A percentile compares a stretch with the other conserved stretches of the same genome.
These are phyloP conservation scores for Ilex asprella DNA, from an alignment of 257 asterid species.

Conservation along the genomic window DNA sequence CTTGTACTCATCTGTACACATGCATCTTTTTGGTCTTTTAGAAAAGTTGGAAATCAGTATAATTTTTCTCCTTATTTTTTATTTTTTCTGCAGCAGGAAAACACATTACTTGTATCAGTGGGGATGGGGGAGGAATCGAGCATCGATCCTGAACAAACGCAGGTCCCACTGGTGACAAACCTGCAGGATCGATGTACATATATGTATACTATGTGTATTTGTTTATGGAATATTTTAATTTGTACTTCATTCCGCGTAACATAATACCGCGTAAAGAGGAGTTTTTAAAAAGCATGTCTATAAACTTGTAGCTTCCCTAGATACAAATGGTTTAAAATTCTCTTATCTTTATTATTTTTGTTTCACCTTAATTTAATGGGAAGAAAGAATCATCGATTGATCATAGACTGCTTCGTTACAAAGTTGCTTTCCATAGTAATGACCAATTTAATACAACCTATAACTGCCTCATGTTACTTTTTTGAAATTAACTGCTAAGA, in stretches of 20 bases:
- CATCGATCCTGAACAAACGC: no score
- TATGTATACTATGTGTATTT: no score
- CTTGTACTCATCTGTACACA: no score
- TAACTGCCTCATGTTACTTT: conserved; percentile 2
- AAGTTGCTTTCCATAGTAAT: conserved; percentile 21
- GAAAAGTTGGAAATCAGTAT: no score
- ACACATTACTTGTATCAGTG: no score
- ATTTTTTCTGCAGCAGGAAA: no score
- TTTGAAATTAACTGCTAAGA: not conserved
- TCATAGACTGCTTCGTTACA: conserved; percentile 10
- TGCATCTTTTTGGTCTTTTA: no score
- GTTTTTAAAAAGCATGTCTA: not conserved
- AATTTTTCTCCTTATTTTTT: no score
- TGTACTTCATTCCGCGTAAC: not conserved
- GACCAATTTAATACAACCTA: conserved; percentile 15
- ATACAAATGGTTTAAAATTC: conserved; percentile 11
- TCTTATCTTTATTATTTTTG: not conserved
- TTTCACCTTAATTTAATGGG: conserved; percentile 4
- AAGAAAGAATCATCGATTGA: conserved; percentile 2
- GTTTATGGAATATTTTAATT: no score
- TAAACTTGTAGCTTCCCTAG: not conserved
- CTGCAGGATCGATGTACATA: no score
- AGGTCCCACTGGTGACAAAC: no score
- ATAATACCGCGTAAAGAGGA: not conserved
- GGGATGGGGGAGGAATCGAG: no score